phyloP scores from a whole-genome alignment of 2,329 filamentous ascomycete genomes.

The Clarireedia paspali region DNA sequence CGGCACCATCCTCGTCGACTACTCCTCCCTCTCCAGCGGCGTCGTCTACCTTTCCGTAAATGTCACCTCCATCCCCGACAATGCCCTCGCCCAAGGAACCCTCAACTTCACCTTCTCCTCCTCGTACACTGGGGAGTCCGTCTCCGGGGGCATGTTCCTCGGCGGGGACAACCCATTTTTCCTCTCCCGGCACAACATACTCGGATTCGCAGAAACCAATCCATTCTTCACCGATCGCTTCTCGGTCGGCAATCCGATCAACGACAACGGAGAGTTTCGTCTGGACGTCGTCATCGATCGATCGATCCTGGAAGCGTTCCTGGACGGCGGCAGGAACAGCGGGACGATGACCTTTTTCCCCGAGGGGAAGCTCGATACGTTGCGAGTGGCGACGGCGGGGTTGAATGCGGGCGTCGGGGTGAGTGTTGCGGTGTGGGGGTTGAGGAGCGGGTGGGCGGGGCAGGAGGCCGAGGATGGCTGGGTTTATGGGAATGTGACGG shows the following conservation, averaged over 20 bases:
- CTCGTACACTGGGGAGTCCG: conserved; percentile 39
- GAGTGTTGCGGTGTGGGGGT: conserved; percentile 30
- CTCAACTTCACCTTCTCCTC: conserved; percentile 47
- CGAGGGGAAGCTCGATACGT: conserved; percentile 28
- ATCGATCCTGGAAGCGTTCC: conserved; percentile 46
- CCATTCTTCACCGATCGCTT: conserved; percentile 50
- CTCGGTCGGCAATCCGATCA: conserved; percentile 17
- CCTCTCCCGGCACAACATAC: conserved; percentile 41
- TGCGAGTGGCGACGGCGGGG: conserved; percentile 20
- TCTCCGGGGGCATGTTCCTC: conserved; percentile 42
- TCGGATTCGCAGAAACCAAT: conserved; percentile 37
- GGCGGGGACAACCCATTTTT: conserved; percentile 42
- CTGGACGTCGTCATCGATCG: conserved; percentile 46
- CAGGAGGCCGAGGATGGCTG: conserved; percentile 16
- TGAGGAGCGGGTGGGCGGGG: conserved; percentile 32
- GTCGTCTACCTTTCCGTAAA: conserved; percentile 48
- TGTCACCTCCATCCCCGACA: conserved; percentile 35
- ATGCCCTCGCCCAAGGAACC: conserved; percentile 21
- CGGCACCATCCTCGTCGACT: conserved; percentile 41
- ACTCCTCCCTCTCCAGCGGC: conserved; percentile 39
- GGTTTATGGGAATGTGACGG: conserved; percentile 23
- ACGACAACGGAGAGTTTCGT: conserved; percentile 18
- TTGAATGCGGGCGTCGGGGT: conserved; percentile 23
- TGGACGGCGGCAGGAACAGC: conserved; percentile 42
- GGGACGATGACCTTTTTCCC: conserved; percentile 46